Percentiles rank a stretch among this genome's conserved stretches.
phyloP scores from a whole-genome alignment of 148 eudicot species.

The Beta vulgaris region DNA sequence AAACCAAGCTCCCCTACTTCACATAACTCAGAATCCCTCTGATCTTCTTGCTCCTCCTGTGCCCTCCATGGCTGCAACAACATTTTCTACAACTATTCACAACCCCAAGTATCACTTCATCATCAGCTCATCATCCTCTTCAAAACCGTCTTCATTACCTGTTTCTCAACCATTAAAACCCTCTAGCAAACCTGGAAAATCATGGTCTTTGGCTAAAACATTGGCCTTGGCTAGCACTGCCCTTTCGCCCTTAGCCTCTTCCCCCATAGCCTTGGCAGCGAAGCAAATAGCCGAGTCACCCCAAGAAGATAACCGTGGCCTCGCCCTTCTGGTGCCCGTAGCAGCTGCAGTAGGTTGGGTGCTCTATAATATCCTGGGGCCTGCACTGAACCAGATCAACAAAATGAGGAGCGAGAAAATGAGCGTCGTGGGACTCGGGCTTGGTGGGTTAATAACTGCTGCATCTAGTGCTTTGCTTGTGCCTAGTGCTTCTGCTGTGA shows the following conservation, averaged over 20 bases:
- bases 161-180: neutral
- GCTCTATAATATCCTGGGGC: slow-evolving; percentile 65
- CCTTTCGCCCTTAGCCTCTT: slow-evolving; percentile 44
- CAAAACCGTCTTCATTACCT: slow-evolving; percentile 1
- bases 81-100: slow-evolving; percentile 16
- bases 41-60: too few species aligned
- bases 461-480: slow-evolving; percentile 9
- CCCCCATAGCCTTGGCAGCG: slow-evolving; percentile 63
- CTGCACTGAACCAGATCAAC: slow-evolving; percentile 73
- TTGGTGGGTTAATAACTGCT: slow-evolving; percentile 47
- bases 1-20: neutral
- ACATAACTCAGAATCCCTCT: neutral
- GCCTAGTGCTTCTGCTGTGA: slow-evolving; percentile 27
- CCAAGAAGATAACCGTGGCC: slow-evolving; percentile 62
- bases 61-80: slow-evolving; percentile 19
- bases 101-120: slow-evolving; percentile 12
- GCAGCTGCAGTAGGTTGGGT: slow-evolving; percentile 80
- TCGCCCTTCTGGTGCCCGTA: slow-evolving; percentile 56
- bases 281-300: slow-evolving; percentile 69
- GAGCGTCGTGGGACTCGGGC: slow-evolving; percentile 50
- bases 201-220: slow-evolving; percentile 12
- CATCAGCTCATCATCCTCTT: slow-evolving; percentile 6
- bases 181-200: slow-evolving; percentile 11
- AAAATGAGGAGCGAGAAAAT: slow-evolving; percentile 56
- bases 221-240: slow-evolving; percentile 46